Evolutionary conservation across 1,139 yeast species (phyloP).

Genomic region (Suhomyces coccinellae): DNA sequence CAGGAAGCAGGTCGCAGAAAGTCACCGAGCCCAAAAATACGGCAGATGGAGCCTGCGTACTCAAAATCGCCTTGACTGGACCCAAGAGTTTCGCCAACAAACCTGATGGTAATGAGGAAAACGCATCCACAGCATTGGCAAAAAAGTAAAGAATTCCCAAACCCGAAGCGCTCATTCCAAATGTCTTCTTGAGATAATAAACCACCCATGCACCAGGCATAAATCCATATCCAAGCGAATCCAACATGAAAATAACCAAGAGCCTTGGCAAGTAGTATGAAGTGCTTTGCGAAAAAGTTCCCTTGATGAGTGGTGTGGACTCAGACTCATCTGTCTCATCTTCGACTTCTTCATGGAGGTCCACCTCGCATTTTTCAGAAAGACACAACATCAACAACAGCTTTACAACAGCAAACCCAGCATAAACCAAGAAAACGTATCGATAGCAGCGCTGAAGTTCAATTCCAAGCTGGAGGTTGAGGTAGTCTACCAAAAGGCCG

Average conservation of each 20-base stretch:
- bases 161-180: constrained; percentile 40
- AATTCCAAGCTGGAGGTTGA: constrained; percentile 33
- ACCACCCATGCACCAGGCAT: constrained; percentile 89
- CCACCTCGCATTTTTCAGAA: constrained; percentile 55
- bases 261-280: constrained; percentile 39
- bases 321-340: constrained; percentile 1
- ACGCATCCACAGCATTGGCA: constrained; percentile 58
- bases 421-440: constrained; percentile 56
- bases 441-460: constrained; percentile 51
- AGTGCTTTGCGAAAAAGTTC: constrained; percentile 34
- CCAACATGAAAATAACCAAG: constrained; percentile 61
- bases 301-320: constrained; percentile 2
- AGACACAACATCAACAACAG: constrained; percentile 54
- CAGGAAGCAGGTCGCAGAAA: constrained; percentile 21
- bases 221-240: constrained; percentile 85
- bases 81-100: constrained; percentile 66
- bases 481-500: constrained; percentile 57
- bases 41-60: constrained; percentile 82
- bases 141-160: constrained; percentile 58
- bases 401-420: constrained; percentile 57
- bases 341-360: neutral
- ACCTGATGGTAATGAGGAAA: constrained; percentile 72
- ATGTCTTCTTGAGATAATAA: constrained; percentile 60
- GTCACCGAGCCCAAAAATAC: constrained; percentile 48
- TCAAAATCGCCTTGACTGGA: constrained; percentile 72